Evolutionary conservation across 208 protist species (phyloP).

Genomic region (Tetramitus jugosus): DNA sequence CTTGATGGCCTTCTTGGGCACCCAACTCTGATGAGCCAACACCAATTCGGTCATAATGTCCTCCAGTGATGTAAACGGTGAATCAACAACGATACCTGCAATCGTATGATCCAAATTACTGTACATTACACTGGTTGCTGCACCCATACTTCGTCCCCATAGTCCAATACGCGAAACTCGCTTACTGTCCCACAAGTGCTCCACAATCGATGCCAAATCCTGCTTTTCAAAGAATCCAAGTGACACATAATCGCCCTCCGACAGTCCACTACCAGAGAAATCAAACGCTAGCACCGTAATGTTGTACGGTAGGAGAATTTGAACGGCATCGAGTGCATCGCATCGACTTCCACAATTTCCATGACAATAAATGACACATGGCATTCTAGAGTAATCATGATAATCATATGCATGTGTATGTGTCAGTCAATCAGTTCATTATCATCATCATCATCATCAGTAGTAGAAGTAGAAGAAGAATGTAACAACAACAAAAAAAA

Average conservation of each 20-base stretch:
- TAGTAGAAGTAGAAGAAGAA: too few species aligned
- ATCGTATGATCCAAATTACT: conserved; percentile 70
- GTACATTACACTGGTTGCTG: conserved; percentile 86
- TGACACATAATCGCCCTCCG: conserved; percentile 85
- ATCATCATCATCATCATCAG: too few species aligned
- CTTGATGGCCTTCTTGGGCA: conserved; percentile 65
- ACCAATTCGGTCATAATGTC: conserved; percentile 68
- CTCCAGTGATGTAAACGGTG: conserved; percentile 73
- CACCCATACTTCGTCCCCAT: conserved; percentile 88
- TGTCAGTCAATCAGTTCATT: too few species aligned
- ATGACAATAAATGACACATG: conserved; percentile 80
- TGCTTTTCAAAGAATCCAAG: conserved; percentile 87
- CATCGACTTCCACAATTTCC: conserved; percentile 69
- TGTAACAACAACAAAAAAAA: too few species aligned
- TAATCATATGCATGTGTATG: too few species aligned
- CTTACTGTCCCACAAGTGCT: conserved; percentile 47
- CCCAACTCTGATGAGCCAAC: conserved; percentile 43
- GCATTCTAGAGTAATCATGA: conserved; percentile 33
- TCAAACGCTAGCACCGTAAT: conserved; percentile 69
- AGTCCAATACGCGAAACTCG: conserved; percentile 64
- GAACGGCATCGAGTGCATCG: conserved; percentile 40
- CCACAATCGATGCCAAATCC: conserved; percentile 70
- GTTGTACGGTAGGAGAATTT: not conserved
- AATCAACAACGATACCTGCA: conserved; percentile 79
- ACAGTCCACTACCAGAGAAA: conserved; percentile 74